Evolutionary conservation across 1,139 yeast genomes (phyloP), one percentile per base, ranked within the genome.

Genomic region (Candida albicans): DNA sequence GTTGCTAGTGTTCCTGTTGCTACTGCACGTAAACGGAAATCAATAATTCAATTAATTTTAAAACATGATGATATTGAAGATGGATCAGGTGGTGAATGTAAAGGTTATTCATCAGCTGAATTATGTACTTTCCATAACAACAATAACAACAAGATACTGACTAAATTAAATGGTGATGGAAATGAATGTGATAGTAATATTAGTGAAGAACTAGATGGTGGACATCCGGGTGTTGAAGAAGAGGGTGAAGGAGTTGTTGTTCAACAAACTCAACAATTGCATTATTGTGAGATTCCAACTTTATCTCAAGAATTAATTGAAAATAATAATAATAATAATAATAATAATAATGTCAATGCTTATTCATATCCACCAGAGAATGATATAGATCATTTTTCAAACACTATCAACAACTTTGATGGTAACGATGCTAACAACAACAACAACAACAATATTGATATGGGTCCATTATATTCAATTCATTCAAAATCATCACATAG

Each of bases 31-130:
- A 46, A 43, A 12, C 58, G 51, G 38, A 62, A 59, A 43, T 62
- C 68, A 8, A 42, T 68, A 8, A 45, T 66, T 29, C 69, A 66
- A 47, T 57, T 55, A 38, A 53, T 68, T 39, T 49, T 57, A 3
- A 35, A 35, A 25, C 39, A 30, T 30, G 32, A 34, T 27, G 32
- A 37, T 9, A 2, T 49, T 12, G 56, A 66, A 24, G 57, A 61
- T 24, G 62, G 58, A n/a, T 58, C 54, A 12, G 51, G 63, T 33
- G 80, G 82, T 1, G 79, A 74, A 50, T 79, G 84, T 54, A 75
- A 75, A 60, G 84, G 84, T 1, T 78, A 74, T 52, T 58, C 77
- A 1, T 71, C 78, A 26, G 77, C 80, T 0, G 80, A 75, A 49
- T 40, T 58, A 4, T 64, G 68, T 48, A 40, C 59, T 36, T 53